Base-by-base conservation (phyloP, 2,329 filamentous ascomycete species). In the Cercospora berteroae region DNA sequence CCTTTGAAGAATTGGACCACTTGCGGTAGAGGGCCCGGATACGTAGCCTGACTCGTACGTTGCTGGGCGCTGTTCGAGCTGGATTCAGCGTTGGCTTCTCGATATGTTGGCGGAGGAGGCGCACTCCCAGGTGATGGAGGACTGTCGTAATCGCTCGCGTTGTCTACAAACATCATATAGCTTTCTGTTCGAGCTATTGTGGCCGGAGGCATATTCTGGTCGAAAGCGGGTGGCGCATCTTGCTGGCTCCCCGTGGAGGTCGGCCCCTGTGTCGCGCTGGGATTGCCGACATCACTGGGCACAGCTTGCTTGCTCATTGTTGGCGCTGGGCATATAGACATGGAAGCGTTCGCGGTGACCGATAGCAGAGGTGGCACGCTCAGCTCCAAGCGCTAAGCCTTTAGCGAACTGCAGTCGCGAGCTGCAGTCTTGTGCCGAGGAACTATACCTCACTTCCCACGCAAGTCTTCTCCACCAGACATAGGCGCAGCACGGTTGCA, bases 1-100 rank as follows among this genome's bases (percentile, higher is more conserved):
- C 63, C 42, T n/a, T 58, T 58, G 27, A 50, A 65, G 66, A 65
- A 65, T 13, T 57, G 57, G 7, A 60, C 20, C 18, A 39, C 20
- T 13, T 8, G 29, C 18, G 31, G 57, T 7, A 20, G 3, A 18
- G 27, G 16, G 6, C 44, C 44, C 25, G 5, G 44, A 23, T 23
- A n/a, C 25, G 4, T 20, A 23, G 10, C 20, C 10, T 25, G 18
- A 20, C 12, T 5, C 9, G 12, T 2, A 6, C 12, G 44, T 50
- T 50, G 44, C 4, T 20, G 18, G 20, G 20, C 12, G 44, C 20
- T 50, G 4, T 50, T 50, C n/a, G 44, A 50, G 44, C 44, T 50
- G 44, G 44, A 8, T 23, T 5, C 20, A 23, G 44, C 44, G 20
- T 50, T 50, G 44, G 44, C 44, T 25, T 50, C 44, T 50, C 44